phyloP scores from a whole-genome alignment of 1,139 yeast species.

The Hyphopichia pseudoburtonii region DNA sequence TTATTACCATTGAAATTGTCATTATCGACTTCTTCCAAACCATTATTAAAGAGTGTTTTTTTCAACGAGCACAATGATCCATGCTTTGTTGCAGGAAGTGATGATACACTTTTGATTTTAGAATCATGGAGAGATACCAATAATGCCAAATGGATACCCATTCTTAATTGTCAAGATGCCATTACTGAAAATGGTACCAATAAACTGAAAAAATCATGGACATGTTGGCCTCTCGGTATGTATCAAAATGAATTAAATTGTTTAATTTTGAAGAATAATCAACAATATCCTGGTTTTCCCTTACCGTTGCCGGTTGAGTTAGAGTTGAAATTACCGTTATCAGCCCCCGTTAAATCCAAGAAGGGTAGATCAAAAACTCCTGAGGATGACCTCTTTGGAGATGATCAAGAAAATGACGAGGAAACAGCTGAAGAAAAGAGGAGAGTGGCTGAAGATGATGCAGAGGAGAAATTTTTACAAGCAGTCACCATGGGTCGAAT shows the following conservation, averaged over 20 bases:
- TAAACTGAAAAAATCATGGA: constrained; percentile 49
- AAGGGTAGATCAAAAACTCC: constrained; percentile 7
- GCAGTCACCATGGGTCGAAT: constrained; percentile 51
- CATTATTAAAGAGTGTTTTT: constrained; percentile 65
- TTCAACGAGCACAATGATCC: constrained; percentile 89
- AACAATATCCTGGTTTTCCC: constrained; percentile 64
- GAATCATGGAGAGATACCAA: constrained; percentile 75
- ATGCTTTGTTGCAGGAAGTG: constrained; percentile 69
- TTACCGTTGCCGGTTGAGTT: constrained; percentile 81
- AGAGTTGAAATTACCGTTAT: constrained; percentile 65
- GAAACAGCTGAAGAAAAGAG: constrained; percentile 19
- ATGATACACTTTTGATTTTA: constrained; percentile 67
- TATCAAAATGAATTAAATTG: constrained; percentile 68
- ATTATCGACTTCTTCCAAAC: constrained; percentile 20
- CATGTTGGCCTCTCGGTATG: constrained; percentile 88
- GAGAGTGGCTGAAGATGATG: constrained; percentile 36
- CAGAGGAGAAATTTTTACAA: constrained; percentile 45
- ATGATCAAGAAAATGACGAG: constrained; percentile 24
- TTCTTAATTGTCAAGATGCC: constrained; percentile 65
- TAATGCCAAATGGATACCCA: constrained; percentile 86
- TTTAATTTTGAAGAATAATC: constrained; percentile 66
- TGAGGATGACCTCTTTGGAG: constrained; percentile 13
- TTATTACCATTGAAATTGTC: constrained; percentile 34
- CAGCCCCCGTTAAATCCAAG: constrained; percentile 15
- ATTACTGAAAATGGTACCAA: constrained; percentile 54